Conservation (phyloP, 2,329 filamentous ascomycete species). For the Aschersonia sp. region DNA sequence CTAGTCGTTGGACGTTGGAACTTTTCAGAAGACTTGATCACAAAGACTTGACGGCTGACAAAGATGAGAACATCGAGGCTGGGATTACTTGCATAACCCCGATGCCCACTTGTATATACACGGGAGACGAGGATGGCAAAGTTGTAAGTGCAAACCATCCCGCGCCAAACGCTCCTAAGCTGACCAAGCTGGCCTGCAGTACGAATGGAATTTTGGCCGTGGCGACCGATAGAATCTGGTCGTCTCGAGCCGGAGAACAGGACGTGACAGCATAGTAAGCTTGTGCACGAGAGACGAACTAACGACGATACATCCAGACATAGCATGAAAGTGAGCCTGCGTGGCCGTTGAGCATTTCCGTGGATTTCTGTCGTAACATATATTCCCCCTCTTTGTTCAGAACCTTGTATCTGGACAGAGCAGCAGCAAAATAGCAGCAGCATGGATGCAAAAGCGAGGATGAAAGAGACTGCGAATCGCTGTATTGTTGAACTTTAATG, state of each 20-base stretch:
- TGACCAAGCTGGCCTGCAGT: slow-evolving; percentile 22
- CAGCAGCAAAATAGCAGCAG: background rate
- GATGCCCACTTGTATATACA: slow-evolving; percentile 74
- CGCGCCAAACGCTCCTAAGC: slow-evolving; percentile 4
- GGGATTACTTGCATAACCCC: slow-evolving; percentile 78
- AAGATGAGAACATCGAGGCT: slow-evolving; percentile 41
- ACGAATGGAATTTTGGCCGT: slow-evolving; percentile 48
- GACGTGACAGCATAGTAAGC: background rate
- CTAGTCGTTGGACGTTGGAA: slow-evolving; percentile 59
- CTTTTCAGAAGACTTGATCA: slow-evolving; percentile 74
- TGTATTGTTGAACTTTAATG: too few relatives aligned
- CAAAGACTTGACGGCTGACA: slow-evolving; percentile 50
- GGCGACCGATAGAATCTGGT: slow-evolving; percentile 36
- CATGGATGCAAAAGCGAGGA: background rate
- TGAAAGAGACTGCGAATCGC: too few relatives aligned
- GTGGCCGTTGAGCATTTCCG: too few relatives aligned
- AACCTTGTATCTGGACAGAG: background rate
- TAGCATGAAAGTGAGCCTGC: background rate
- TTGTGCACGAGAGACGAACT: background rate
- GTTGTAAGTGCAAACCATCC: slow-evolving; percentile 43
- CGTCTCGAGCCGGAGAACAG: slow-evolving; percentile 3
- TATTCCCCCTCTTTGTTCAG: background rate
- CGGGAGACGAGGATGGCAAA: slow-evolving; percentile 82
- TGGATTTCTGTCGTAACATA: background rate
- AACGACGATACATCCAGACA: background rate